A percentile compares a stretch with the other conserved stretches of the same genome.
Evolutionary conservation across 331 rosid genomes (phyloP).

Genomic region (Arachis monticola): DNA sequence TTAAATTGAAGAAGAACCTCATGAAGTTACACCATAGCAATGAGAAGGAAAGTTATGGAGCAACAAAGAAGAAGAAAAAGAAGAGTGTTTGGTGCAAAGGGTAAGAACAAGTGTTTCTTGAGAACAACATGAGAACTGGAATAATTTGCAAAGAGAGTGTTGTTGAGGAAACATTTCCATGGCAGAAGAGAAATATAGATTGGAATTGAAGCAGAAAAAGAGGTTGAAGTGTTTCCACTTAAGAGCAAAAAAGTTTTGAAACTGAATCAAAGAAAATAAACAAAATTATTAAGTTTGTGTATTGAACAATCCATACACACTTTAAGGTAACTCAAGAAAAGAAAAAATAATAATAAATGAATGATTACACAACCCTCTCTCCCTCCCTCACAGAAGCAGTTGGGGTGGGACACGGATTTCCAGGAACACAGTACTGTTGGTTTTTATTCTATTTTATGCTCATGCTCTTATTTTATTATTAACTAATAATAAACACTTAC

Average conservation of each 20-base stretch:
- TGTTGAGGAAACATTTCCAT: slow-evolving; percentile 47
- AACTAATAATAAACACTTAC: not conserved
- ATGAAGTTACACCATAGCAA: slow-evolving; percentile 58
- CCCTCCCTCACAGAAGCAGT: slow-evolving; percentile 39
- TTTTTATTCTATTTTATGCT: not conserved
- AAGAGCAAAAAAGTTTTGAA: slow-evolving; percentile 35
- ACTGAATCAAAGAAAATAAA: slow-evolving; percentile 32
- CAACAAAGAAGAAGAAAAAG: slow-evolving; percentile 32
- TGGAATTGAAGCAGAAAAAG: not conserved
- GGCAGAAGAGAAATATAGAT: slow-evolving; percentile 2
- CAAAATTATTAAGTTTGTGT: slow-evolving; percentile 40
- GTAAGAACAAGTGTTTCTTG: slow-evolving; percentile 38
- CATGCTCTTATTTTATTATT: not conserved
- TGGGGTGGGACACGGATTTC: slow-evolving; percentile 46
- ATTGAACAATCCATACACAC: slow-evolving; percentile 35
- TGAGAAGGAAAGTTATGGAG: slow-evolving; percentile 41
- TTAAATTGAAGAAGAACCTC: slow-evolving; percentile 51
- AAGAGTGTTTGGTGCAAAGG: slow-evolving; percentile 58
- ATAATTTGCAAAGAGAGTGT: slow-evolving; percentile 47
- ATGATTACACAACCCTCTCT: slow-evolving; percentile 39
- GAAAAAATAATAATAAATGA: slow-evolving; percentile 21
- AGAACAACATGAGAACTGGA: slow-evolving; percentile 46
- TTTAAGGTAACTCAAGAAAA: slow-evolving; percentile 42
- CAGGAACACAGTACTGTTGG: slow-evolving; percentile 16
- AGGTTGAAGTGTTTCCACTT: slow-evolving; percentile 38